Evolutionary conservation across 768 basidiomycete genomes (phyloP).

Genomic region (Tylopilus plumbeoviolaceoides): DNA sequence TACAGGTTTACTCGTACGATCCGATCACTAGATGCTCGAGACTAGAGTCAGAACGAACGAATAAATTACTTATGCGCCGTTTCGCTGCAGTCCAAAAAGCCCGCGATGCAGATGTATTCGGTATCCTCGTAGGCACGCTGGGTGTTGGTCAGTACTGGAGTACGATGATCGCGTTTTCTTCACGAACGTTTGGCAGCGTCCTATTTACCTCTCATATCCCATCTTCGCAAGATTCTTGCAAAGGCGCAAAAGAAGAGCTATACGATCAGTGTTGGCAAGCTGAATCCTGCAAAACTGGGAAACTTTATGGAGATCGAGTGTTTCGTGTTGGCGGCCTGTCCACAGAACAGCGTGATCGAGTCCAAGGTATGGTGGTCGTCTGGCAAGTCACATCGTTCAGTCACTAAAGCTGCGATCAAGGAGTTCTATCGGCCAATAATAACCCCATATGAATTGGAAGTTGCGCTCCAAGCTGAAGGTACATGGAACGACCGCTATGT

Average conservation of each 20-base stretch:
- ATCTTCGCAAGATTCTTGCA: constrained; percentile 68
- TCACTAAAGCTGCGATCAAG: constrained; percentile 34
- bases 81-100: constrained; percentile 86
- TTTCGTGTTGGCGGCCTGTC: constrained; percentile 92
- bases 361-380: constrained; percentile 45
- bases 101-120: constrained; percentile 89
- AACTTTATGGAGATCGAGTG: constrained; percentile 97
- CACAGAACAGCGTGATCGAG: constrained; percentile 83
- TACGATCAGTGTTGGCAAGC: constrained; percentile 91
- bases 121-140: constrained; percentile 91
- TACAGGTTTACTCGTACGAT: constrained; percentile 74
- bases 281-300: constrained; percentile 90
- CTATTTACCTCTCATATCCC: constrained; percentile 80
- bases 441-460: constrained; percentile 86
- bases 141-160: constrained; percentile 62
- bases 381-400: not conserved
- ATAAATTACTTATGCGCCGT: constrained; percentile 83
- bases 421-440: constrained; percentile 90
- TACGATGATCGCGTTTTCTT: not conserved
- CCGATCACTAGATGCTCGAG: constrained; percentile 45
- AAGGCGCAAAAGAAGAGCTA: constrained; percentile 83
- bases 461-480: constrained; percentile 68
- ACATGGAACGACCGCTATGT: constrained; percentile 78
- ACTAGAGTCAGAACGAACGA: constrained; percentile 66
- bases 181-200: constrained; percentile 45